These are phyloP conservation scores for Venturia pyrina DNA, from an alignment of 2,329 filamentous ascomycete genomes.

Conservation along the genomic window DNA sequence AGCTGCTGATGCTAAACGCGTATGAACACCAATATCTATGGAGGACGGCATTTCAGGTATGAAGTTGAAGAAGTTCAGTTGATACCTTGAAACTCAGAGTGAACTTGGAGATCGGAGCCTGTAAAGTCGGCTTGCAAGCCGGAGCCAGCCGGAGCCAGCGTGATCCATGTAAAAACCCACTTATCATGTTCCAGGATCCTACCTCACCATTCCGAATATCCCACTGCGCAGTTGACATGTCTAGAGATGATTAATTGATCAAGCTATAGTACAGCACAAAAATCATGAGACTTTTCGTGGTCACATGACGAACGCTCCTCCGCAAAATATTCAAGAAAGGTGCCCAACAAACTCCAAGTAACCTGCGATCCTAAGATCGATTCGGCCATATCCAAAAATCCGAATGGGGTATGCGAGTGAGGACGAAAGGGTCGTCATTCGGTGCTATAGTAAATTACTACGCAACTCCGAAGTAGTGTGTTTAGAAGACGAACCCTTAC, in stretches of 20 bases:
- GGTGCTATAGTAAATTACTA: slow-evolving; percentile 3
- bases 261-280: background rate
- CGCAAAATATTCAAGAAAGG: background rate
- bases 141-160: no score
- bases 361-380: background rate
- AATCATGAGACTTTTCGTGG: background rate
- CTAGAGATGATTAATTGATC: background rate
- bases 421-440: background rate
- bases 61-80: no score
- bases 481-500: slow-evolving; percentile 13
- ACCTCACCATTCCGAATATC: no score
- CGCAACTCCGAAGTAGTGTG: background rate
- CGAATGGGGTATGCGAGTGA: background rate
- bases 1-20: no score
- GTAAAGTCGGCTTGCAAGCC: no score
- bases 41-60: no score
- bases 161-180: no score
- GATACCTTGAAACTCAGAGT: no score
- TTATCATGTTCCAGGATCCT: no score
- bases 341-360: background rate
- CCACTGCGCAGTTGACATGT: background rate
- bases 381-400: background rate
- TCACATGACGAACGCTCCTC: background rate
- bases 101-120: no score
- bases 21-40: no score